These are phyloP conservation scores for Tulasnella sp. DNA, from an alignment of 768 basidiomycete genomes.

Conservation along the genomic window DNA sequence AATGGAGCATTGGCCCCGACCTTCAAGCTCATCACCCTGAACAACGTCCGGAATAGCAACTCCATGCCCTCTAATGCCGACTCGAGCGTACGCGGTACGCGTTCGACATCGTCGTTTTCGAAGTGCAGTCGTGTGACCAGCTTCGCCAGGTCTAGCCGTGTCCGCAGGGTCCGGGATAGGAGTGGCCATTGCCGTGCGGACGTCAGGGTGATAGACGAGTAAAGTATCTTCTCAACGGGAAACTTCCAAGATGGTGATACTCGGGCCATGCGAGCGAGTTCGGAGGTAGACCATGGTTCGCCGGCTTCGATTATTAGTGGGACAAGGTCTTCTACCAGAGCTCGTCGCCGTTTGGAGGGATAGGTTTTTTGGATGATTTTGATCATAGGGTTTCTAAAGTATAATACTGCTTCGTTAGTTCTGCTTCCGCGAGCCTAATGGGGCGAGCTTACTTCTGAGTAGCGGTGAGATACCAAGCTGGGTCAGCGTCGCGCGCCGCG, in stretches of 20 bases:
- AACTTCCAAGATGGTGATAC: slow-evolving; percentile 17
- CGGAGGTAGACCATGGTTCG: slow-evolving; percentile 20
- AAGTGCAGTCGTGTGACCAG: background rate
- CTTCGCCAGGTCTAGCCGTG: background rate
- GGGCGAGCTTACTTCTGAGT: background rate
- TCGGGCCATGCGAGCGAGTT: slow-evolving; percentile 9
- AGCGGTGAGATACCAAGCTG: slow-evolving; percentile 6
- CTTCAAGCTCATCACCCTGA: background rate
- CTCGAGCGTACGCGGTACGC: background rate
- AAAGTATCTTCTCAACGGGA: slow-evolving; percentile 5
- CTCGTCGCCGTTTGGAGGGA: background rate
- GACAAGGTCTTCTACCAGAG: slow-evolving; percentile 23
- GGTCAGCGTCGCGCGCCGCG: slow-evolving; percentile 5
- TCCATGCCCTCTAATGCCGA: background rate
- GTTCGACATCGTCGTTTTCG: background rate
- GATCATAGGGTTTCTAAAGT: background rate
- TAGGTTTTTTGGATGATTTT: slow-evolving; percentile 18
- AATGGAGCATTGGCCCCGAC: background rate
- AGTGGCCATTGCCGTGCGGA: slow-evolving; percentile 11
- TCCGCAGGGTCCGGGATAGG: slow-evolving; percentile 7
- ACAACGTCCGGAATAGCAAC: slow-evolving; percentile 1
- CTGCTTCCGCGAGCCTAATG: background rate
- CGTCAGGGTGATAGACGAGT: slow-evolving; percentile 14
- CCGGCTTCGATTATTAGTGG: slow-evolving; percentile 17
- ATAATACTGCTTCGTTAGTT: background rate